Conservation (phyloP, 2,329 filamentous ascomycete genomes). For the Colletotrichum paranaense region DNA sequence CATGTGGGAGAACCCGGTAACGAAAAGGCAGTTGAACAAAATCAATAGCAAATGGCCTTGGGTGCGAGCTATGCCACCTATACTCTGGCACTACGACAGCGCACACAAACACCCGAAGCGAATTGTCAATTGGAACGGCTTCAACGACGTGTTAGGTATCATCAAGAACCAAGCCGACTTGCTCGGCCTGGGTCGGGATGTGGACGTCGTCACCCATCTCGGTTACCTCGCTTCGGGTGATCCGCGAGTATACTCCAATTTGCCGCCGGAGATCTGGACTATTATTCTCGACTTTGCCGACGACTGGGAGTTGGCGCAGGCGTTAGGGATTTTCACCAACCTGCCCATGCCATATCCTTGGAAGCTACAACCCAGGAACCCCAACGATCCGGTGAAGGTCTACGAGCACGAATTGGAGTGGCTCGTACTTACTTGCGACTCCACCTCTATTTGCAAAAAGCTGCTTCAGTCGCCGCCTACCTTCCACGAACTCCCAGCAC, state of each 20-base stretch:
- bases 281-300: conserved; percentile 85
- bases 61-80: conserved; percentile 83
- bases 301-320: conserved; percentile 91
- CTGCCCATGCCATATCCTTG: conserved; percentile 79
- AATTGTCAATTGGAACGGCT: conserved; percentile 70
- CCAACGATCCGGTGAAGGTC: conserved; percentile 74
- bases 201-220: conserved; percentile 64
- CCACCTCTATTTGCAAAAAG: conserved; percentile 78
- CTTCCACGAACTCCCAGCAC: conserved; percentile 77
- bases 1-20: conserved; percentile 93
- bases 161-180: conserved; percentile 83
- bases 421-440: conserved; percentile 79
- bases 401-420: conserved; percentile 87
- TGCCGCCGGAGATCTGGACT: conserved; percentile 91
- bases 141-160: conserved; percentile 78
- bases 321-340: conserved; percentile 83
- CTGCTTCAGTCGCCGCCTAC: conserved; percentile 77
- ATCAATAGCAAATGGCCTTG: conserved; percentile 87
- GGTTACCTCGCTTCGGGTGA: conserved; percentile 47
- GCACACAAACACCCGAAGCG: conserved; percentile 60
- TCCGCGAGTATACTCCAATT: conserved; percentile 52
- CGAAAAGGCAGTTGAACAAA: conserved; percentile 87
- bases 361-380: conserved; percentile 67
- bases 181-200: conserved; percentile 77
- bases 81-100: conserved; percentile 82